A percentile compares a stretch with the other conserved stretches of the same genome.
Evolutionary conservation across 192 early-diverging fungal species (phyloP).

Genomic region (Coemansia sp.): DNA sequence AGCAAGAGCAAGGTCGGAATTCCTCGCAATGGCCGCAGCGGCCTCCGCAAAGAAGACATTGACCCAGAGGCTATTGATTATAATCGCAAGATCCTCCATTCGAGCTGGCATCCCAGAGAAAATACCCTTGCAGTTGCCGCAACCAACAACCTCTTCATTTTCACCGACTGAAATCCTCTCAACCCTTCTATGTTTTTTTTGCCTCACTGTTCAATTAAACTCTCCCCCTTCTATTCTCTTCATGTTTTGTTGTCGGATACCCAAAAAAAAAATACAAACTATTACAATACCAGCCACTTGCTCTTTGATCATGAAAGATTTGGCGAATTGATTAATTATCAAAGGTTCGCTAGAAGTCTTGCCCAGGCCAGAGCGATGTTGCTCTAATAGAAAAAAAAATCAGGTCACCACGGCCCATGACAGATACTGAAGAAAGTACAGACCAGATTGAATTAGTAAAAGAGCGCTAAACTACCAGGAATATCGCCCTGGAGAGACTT

Average conservation of each 20-base stretch:
- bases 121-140: constrained; percentile 98
- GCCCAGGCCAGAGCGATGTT: no score
- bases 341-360: no score
- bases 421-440: no score
- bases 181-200: constrained; percentile 2
- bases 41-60: constrained; percentile 70
- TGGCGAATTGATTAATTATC: no score
- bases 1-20: constrained; percentile 60
- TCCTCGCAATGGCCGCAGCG: constrained; percentile 59
- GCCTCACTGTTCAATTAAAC: constrained; percentile 5
- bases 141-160: constrained; percentile 98
- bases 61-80: constrained; percentile 91
- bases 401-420: no score
- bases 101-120: constrained; percentile 98
- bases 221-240: not conserved
- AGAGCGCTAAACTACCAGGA: no score
- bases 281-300: no score
- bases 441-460: no score
- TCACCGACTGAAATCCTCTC: constrained; percentile 60
- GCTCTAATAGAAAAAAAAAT: no score
- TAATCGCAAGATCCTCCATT: constrained; percentile 96
- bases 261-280: not conserved
- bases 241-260: not conserved
- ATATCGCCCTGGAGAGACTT: no score
- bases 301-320: not conserved